Conservation (phyloP, 768 basidiomycete genomes). For the Sistotremastrum niveocremeum region DNA sequence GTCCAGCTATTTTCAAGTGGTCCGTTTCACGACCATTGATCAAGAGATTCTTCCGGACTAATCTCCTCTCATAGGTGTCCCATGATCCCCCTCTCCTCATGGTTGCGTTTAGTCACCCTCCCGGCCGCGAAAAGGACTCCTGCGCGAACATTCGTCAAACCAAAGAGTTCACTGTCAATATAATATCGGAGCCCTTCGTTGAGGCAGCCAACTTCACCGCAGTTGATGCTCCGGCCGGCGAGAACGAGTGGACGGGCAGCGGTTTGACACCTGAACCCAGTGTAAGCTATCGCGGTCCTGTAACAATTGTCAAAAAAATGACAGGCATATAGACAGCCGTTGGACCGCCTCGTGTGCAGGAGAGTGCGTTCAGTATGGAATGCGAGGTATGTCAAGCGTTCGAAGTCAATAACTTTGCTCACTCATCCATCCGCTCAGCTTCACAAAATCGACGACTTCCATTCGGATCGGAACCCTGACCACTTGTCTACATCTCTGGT, state of each 20-base stretch:
- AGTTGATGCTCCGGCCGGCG: slow-evolving; percentile 37
- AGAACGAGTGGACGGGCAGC: slow-evolving; percentile 47
- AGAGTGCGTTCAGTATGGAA: slow-evolving; percentile 47
- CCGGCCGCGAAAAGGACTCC: slow-evolving; percentile 41
- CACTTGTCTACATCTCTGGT: slow-evolving; percentile 27
- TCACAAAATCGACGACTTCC: slow-evolving; percentile 37
- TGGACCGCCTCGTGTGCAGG: slow-evolving; percentile 38
- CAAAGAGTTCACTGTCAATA: slow-evolving; percentile 57
- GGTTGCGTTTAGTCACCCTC: slow-evolving; percentile 39
- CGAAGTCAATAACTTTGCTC: not conserved
- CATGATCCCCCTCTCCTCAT: slow-evolving; percentile 55
- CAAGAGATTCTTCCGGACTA: not conserved
- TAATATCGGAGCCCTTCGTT: slow-evolving; percentile 52
- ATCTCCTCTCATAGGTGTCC: slow-evolving; percentile 27
- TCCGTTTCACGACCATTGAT: slow-evolving; percentile 6
- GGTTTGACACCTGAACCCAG: slow-evolving; percentile 42
- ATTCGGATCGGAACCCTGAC: slow-evolving; percentile 21
- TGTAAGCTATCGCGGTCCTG: slow-evolving; percentile 22
- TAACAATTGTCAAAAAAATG: slow-evolving; percentile 1
- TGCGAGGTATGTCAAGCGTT: slow-evolving; percentile 36
- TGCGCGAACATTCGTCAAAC: slow-evolving; percentile 49
- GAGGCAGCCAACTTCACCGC: slow-evolving; percentile 45
- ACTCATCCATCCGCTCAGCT: slow-evolving; percentile 25
- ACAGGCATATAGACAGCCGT: slow-evolving; percentile 26
- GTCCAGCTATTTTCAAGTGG: not conserved